Percentiles rank a stretch among this genome's conserved stretches.
Conservation (phyloP, 225 moss, liverwort and hornwort species). For the Polytrichum commune region DNA sequence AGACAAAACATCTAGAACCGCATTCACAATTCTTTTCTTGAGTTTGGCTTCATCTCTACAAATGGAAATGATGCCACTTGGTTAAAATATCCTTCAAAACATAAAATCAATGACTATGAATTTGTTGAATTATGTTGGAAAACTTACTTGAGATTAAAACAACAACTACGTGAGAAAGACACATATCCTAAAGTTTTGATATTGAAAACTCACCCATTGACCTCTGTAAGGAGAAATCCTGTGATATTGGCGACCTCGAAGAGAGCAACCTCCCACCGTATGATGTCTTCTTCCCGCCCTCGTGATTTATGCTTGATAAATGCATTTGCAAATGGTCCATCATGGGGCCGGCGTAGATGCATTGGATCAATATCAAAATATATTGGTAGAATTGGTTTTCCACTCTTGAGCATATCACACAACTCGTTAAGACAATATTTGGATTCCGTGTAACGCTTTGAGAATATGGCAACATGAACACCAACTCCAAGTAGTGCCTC, state of each 20-base stretch:
- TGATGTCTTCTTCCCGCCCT: slow-evolving; percentile 1
- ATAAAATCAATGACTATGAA: no score
- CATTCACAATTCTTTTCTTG: no score
- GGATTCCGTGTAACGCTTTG: slow-evolving; percentile 7
- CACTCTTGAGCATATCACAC: background rate
- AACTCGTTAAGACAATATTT: slow-evolving; percentile 2
- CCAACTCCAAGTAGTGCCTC: background rate
- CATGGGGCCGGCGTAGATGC: background rate
- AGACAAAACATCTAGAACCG: no score
- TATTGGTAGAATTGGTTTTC: background rate
- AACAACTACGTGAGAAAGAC: no score
- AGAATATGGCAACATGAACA: slow-evolving; percentile 8
- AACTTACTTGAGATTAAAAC: no score
- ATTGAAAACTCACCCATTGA: background rate
- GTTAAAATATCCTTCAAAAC: no score
- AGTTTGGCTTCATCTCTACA: no score
- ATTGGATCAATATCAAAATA: background rate
- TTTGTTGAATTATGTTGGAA: no score
- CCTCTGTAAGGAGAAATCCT: background rate
- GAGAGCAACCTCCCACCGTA: slow-evolving; percentile 4
- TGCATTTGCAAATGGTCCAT: slow-evolving; percentile 3
- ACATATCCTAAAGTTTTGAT: no score
- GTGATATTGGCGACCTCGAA: background rate
- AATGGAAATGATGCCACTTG: no score
- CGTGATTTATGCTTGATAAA: background rate